phyloP scores from a whole-genome alignment of 129 eudicot genomes.

The Flaveria trinervia region DNA sequence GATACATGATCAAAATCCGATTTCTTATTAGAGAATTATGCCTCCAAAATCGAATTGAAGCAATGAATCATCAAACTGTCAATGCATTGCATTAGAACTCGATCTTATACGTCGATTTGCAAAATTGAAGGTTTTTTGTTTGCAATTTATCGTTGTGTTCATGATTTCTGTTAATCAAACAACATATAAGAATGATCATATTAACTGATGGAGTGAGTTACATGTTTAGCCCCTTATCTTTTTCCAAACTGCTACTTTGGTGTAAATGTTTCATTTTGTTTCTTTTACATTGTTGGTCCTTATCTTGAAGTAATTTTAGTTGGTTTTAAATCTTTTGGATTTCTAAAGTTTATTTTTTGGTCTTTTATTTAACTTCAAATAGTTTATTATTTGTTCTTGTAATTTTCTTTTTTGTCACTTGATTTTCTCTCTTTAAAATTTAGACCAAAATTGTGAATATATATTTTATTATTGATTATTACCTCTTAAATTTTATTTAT shows the following conservation, averaged over 20 bases:
- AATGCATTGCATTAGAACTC: slow-evolving; percentile 17
- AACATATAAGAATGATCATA: slow-evolving; percentile 17
- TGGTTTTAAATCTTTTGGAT: no score
- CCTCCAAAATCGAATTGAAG: slow-evolving; percentile 15
- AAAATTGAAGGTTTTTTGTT: background rate
- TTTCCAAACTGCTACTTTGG: slow-evolving; percentile 14
- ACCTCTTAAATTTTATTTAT: no score
- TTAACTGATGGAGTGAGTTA: slow-evolving; percentile 11
- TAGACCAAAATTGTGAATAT: no score
- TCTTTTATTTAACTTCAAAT: no score
- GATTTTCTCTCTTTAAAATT: no score
- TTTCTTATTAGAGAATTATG: slow-evolving; percentile 13
- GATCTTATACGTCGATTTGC: background rate
- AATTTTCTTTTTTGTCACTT: no score
- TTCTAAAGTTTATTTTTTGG: no score
- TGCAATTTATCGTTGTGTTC: background rate
- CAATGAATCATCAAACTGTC: slow-evolving; percentile 11
- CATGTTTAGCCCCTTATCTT: slow-evolving; percentile 21
- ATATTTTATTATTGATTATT: no score
- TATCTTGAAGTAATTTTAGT: background rate
- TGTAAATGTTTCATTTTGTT: background rate
- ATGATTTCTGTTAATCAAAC: slow-evolving; percentile 26
- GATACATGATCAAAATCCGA: slow-evolving; percentile 21
- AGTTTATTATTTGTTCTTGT: no score
- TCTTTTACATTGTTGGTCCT: slow-evolving; percentile 17